Percentiles rank a stretch among this genome's conserved stretches.
Evolutionary conservation across 176 grass and related monocot species (phyloP).

Genomic region (Phyllostachys edulis): DNA sequence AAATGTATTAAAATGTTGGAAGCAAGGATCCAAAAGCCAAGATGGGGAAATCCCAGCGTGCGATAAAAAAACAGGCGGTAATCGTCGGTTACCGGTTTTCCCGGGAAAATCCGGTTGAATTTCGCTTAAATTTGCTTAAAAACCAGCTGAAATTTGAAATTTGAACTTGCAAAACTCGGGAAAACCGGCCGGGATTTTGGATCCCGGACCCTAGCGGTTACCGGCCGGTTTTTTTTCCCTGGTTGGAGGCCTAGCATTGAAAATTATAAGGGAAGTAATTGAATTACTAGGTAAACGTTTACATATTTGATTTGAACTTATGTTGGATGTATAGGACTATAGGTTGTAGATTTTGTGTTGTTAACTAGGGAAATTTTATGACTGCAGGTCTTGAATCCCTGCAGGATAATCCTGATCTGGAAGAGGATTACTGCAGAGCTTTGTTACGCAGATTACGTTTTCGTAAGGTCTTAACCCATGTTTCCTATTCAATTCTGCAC

Average conservation of each 20-base stretch:
- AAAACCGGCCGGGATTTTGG: too few species aligned
- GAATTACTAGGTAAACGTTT: background rate
- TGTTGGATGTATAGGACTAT: slow-evolving; percentile 15
- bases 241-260: background rate
- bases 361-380: slow-evolving; percentile 30
- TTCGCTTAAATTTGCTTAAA: too few species aligned
- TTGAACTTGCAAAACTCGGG: too few species aligned
- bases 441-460: slow-evolving; percentile 96
- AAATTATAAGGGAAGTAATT: slow-evolving; percentile 1
- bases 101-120: too few species aligned
- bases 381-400: slow-evolving; percentile 81
- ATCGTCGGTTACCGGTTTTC: too few species aligned
- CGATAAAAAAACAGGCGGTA: too few species aligned
- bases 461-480: slow-evolving; percentile 96
- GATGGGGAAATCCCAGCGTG: too few species aligned
- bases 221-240: too few species aligned
- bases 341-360: background rate
- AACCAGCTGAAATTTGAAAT: too few species aligned
- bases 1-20: background rate
- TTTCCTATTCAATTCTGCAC: slow-evolving; percentile 49
- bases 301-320: slow-evolving; percentile 11
- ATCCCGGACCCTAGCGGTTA: too few species aligned
- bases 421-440: slow-evolving; percentile 90
- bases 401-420: slow-evolving; percentile 82
- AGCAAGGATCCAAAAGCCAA: too few species aligned